Base-by-base conservation (phyloP, 208 protist genomes). In the Leishmania tarentolae region DNA sequence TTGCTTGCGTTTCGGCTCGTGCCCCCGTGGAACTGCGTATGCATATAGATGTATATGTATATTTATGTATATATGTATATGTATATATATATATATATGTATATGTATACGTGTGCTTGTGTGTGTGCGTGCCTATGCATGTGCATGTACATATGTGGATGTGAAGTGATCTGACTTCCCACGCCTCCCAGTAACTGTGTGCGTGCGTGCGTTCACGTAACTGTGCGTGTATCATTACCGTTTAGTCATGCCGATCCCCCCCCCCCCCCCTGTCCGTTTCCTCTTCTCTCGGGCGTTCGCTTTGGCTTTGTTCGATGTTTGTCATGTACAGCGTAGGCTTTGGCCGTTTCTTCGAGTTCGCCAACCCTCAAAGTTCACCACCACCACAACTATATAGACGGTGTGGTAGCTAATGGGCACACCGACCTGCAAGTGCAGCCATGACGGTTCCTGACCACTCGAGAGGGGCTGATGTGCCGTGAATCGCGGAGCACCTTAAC, bases 321-420 rank as follows among this genome's bases (percentile, higher is more conserved):
- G 40, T 24, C 68, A 73, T 73, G 68, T 73, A 73, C 68, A 73
- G 68, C 42, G 68, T 31, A 73, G 24, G 40, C 35, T 73, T 19
- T 28, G 15, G 15, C 11, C n/a, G 44, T 73, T 0, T 73, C 68
- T 73, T 31, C 52, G 56, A 61, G n/a, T 13, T 11, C n/a, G 61
- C 61, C 61, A 15, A 47, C 44, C 19, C 68, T 28, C 24, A 53
- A 37, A 31, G 24, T 11, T 24, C 44, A 6, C 44, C 17, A n/a
- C 19, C 1, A 37, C 2, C 19, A 11, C 44, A 35, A 37, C 69
- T 17, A 28, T 21, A 40, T 40, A 68, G 31, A 68, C 13, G 61
- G 35, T 40, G 69, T 11, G 21, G 28, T 19, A 28, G 7, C 1
- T 7, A 21, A 24, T 50, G 21, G 42, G 37, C 44, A 24, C 40